Percentiles rank a stretch among this genome's conserved stretches.
Evolutionary conservation across 2,329 filamentous ascomycete species (phyloP).

Genomic region (Hirsutella thompsonii): DNA sequence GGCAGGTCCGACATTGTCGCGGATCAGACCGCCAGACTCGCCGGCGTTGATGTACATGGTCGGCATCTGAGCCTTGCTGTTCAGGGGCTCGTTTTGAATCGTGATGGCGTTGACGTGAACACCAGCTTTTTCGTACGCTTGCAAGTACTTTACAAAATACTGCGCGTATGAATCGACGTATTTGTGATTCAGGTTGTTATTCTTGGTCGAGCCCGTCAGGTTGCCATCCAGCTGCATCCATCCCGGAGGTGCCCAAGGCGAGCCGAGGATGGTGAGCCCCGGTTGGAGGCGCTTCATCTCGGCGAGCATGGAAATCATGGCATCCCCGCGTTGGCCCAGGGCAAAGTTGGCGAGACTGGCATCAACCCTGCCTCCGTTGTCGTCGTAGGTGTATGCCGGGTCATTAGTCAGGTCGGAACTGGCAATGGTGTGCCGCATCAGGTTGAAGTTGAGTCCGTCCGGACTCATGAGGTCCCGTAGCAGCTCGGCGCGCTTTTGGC

Average conservation of each 20-base stretch:
- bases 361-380: conserved; percentile 7
- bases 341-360: conserved; percentile 13
- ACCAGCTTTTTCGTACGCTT: conserved; percentile 22
- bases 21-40: conserved; percentile 23
- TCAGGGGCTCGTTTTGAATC: conserved; percentile 30
- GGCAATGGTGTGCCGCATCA: conserved; percentile 27
- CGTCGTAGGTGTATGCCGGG: conserved; percentile 26
- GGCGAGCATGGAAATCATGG: conserved; percentile 23
- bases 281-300: conserved; percentile 21
- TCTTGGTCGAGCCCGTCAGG: conserved; percentile 18
- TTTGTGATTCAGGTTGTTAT: conserved; percentile 23
- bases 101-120: conserved; percentile 26
- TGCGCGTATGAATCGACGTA: conserved; percentile 20
- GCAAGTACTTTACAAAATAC: conserved; percentile 28
- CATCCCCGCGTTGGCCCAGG: conserved; percentile 23
- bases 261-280: conserved; percentile 22
- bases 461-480: conserved; percentile 21
- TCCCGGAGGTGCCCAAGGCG: conserved; percentile 25
- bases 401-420: conserved; percentile 25
- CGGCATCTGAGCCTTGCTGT: conserved; percentile 22
- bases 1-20: conserved; percentile 24
- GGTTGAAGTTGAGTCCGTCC: conserved; percentile 22
- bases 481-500: conserved; percentile 15
- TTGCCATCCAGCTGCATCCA: conserved; percentile 28
- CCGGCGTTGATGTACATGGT: conserved; percentile 25